Evolutionary conservation across 257 asterid species (phyloP).

Genomic region (Hygrophila difformis): DNA sequence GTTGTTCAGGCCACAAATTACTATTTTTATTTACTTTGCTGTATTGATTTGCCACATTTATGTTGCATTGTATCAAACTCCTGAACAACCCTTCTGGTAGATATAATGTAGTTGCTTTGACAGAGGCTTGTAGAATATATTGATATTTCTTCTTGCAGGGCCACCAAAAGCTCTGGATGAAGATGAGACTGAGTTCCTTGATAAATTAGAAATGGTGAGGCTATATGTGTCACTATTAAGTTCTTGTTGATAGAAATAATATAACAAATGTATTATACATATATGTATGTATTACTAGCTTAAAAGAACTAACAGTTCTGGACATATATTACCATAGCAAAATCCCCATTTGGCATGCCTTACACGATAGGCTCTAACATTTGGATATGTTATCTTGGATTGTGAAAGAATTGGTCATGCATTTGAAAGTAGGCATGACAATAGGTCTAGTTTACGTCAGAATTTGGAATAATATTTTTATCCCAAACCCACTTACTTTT

Average conservation of each 20-base stretch:
- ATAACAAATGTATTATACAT: neutral
- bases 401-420: neutral
- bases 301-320: slow-evolving; percentile 3
- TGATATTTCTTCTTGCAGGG: slow-evolving; percentile 36
- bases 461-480: no score
- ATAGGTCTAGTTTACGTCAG: no score
- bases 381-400: slow-evolving; percentile 4
- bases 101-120: neutral
- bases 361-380: neutral
- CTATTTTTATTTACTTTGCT: neutral
- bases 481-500: no score
- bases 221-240: slow-evolving; percentile 13
- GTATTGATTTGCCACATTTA: slow-evolving; percentile 1
- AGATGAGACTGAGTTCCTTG: slow-evolving; percentile 94
- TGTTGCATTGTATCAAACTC: slow-evolving; percentile 7
- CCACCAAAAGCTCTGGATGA: slow-evolving; percentile 98
- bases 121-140: neutral
- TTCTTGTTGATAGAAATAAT: slow-evolving; percentile 1
- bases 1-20: slow-evolving; percentile 10
- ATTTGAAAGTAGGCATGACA: no score
- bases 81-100: slow-evolving; percentile 4
- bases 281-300: slow-evolving; percentile 2
- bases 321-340: slow-evolving; percentile 2
- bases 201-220: slow-evolving; percentile 63
- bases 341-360: slow-evolving; percentile 3